These are phyloP conservation scores for Xenoacremonium recifei DNA, from an alignment of 2,329 filamentous ascomycete species.

Conservation along the genomic window DNA sequence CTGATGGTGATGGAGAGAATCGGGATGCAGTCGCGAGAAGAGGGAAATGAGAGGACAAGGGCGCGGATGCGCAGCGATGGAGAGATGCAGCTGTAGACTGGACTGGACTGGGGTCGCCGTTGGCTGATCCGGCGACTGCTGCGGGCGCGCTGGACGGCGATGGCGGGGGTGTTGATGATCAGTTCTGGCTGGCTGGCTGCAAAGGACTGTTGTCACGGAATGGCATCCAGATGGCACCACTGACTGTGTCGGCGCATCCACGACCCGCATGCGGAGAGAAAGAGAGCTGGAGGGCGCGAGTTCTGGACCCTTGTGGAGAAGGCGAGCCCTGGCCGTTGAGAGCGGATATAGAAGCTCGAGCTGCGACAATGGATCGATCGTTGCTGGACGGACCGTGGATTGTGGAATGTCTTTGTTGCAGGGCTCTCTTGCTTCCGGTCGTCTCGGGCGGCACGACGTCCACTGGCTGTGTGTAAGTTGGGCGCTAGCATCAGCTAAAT, in stretches of 20 bases:
- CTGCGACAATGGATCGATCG: background rate
- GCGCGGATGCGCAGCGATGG: background rate
- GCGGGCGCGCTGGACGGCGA: background rate
- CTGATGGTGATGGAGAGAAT: slow-evolving; percentile 20
- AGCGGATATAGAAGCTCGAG: background rate
- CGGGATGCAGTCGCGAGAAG: background rate
- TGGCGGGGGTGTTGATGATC: background rate
- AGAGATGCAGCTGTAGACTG: background rate
- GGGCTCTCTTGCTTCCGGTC: too few species aligned
- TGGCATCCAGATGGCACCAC: background rate
- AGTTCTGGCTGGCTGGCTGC: slow-evolving; percentile 9
- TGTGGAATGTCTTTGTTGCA: too few species aligned
- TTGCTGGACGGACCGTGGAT: too few species aligned
- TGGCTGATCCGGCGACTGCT: slow-evolving; percentile 10
- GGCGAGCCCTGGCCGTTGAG: background rate
- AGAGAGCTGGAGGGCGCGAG: background rate
- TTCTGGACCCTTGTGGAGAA: background rate
- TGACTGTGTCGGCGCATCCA: background rate
- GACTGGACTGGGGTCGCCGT: slow-evolving; percentile 9
- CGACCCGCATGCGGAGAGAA: background rate
- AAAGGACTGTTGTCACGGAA: slow-evolving; percentile 10
- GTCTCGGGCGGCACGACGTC: too few species aligned
- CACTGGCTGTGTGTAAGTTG: too few species aligned
- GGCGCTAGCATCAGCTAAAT: too few species aligned
- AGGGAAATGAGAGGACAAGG: background rate